A percentile compares a stretch with the other conserved stretches of the same genome.
These are phyloP conservation scores for Melanogaster broomeanus DNA, from an alignment of 768 basidiomycete species.

Conservation along the genomic window DNA sequence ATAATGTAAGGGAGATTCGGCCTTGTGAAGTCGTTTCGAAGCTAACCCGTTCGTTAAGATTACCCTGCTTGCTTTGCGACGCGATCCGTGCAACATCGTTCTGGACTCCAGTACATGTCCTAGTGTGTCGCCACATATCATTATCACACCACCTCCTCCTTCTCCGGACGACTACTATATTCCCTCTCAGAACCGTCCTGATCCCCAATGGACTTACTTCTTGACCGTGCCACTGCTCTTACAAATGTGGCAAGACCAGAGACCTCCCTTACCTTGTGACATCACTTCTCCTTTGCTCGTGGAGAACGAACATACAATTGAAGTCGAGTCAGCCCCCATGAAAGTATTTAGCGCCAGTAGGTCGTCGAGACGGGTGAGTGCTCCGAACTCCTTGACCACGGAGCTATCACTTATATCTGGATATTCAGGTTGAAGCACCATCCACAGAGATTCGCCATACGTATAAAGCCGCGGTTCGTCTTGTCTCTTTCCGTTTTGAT, in stretches of 20 bases:
- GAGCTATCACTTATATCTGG: slow-evolving; percentile 21
- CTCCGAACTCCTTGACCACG: not conserved
- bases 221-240: slow-evolving; percentile 37
- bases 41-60: slow-evolving; percentile 6
- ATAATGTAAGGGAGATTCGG: slow-evolving; percentile 1
- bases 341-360: not conserved
- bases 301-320: not conserved
- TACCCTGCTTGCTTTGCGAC: slow-evolving; percentile 13
- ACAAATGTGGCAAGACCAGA: not conserved
- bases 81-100: slow-evolving; percentile 38
- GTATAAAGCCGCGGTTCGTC: slow-evolving; percentile 42
- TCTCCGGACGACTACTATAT: slow-evolving; percentile 35
- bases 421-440: slow-evolving; percentile 22
- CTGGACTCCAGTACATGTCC: slow-evolving; percentile 46
- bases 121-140: slow-evolving; percentile 48
- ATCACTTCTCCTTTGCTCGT: not conserved
- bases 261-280: not conserved
- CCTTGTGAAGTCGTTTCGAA: not conserved
- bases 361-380: not conserved
- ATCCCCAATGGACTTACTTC: slow-evolving; percentile 35
- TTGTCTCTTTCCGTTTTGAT: slow-evolving; percentile 2
- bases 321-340: not conserved
- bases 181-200: slow-evolving; percentile 38
- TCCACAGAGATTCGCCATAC: slow-evolving; percentile 34
- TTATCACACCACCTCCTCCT: slow-evolving; percentile 50